phyloP scores from a whole-genome alignment of 2,329 filamentous ascomycete genomes.

The Neurospora sp. region DNA sequence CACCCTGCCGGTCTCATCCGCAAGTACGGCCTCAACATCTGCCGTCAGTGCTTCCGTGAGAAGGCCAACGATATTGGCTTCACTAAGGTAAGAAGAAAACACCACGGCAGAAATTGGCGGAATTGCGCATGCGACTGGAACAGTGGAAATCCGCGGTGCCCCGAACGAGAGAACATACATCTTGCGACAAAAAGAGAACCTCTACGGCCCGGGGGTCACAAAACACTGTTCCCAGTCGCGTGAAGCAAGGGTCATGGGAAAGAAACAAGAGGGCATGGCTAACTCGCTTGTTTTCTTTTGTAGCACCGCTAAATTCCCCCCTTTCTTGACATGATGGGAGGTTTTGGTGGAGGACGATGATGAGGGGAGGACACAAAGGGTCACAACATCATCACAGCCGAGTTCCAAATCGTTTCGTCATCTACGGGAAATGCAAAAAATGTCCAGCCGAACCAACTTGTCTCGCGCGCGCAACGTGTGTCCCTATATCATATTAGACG shows the following conservation, averaged over 20 bases:
- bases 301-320: conserved; percentile 8
- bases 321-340: background rate
- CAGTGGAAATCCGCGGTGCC: background rate
- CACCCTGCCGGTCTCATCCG: conserved; percentile 98
- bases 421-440: background rate
- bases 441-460: background rate
- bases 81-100: conserved; percentile 48
- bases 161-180: background rate
- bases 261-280: background rate
- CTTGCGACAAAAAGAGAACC: background rate
- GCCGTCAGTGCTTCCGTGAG: conserved; percentile 71
- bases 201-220: background rate
- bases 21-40: conserved; percentile 95
- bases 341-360: background rate
- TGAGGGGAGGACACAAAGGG: conserved; percentile 3
- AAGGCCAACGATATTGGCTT: conserved; percentile 64
- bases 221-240: background rate
- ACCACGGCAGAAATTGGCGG: too few relatives aligned
- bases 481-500: background rate
- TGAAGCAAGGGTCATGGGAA: background rate
- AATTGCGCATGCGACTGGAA: background rate
- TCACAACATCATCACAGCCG: background rate
- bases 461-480: background rate
- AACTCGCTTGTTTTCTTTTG: background rate
- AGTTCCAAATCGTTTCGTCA: background rate